A percentile compares a stretch with the other conserved stretches of the same genome.
Evolutionary conservation across 2,329 filamentous ascomycete species (phyloP).

Genomic region (Aaosphaeria pasadenensis): DNA sequence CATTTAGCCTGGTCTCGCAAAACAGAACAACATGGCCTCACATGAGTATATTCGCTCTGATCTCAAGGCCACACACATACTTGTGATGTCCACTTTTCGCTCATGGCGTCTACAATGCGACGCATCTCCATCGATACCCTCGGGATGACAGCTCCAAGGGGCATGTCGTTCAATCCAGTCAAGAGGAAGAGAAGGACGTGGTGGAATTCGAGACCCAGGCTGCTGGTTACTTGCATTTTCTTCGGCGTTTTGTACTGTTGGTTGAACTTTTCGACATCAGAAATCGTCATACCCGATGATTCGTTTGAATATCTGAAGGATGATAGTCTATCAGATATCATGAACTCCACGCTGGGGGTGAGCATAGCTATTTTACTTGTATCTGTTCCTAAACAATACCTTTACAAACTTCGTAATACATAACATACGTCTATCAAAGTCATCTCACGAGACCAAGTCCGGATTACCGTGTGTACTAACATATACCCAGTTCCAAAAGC

Average conservation of each 20-base stretch:
- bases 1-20: conserved; percentile 23
- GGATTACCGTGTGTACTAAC: background rate
- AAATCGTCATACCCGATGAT: conserved; percentile 16
- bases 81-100: background rate
- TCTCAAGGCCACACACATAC: background rate
- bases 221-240: conserved; percentile 20
- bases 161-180: conserved; percentile 12
- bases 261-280: conserved; percentile 12
- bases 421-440: no score
- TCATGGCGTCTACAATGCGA: conserved; percentile 12
- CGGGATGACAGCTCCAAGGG: conserved; percentile 18
- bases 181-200: conserved; percentile 15
- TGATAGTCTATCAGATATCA: conserved; percentile 19
- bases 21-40: conserved; percentile 20
- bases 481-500: conserved; percentile 48
- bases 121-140: conserved; percentile 28
- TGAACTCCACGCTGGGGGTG: conserved; percentile 27
- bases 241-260: conserved; percentile 20
- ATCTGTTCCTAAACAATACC: no score
- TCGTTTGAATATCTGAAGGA: conserved; percentile 21
- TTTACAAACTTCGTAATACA: no score
- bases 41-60: conserved; percentile 2
- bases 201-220: conserved; percentile 17
- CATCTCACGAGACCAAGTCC: no score
- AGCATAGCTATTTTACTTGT: background rate